phyloP scores from a whole-genome alignment of 495 filamentous ascomycete genomes.

The Xylaria venustula region DNA sequence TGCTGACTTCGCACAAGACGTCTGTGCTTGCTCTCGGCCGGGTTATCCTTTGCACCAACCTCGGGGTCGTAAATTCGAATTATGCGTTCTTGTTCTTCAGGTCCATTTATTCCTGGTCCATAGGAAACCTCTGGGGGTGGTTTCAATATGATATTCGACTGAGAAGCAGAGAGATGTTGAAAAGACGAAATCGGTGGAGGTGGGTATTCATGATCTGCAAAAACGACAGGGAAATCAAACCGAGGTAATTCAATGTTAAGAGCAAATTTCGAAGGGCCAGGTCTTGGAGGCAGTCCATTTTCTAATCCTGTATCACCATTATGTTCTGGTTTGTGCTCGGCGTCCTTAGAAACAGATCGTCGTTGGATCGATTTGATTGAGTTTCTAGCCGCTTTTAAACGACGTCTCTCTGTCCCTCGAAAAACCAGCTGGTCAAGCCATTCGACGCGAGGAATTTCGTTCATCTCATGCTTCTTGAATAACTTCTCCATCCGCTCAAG shows the following conservation, averaged over 20 bases:
- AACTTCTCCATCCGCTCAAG: conserved; percentile 78
- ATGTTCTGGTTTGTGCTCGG: conserved; percentile 37
- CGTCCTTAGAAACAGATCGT: conserved; percentile 25
- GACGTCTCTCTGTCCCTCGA: conserved; percentile 75
- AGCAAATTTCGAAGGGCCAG: conserved; percentile 53
- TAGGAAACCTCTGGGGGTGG: conserved; percentile 79
- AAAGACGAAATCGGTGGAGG: conserved; percentile 75
- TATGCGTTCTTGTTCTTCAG: conserved; percentile 58
- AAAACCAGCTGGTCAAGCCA: conserved; percentile 96
- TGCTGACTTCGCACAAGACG: conserved; percentile 82
- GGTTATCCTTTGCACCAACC: conserved; percentile 82
- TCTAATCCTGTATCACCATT: conserved; percentile 31
- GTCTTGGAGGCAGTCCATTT: conserved; percentile 49
- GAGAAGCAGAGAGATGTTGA: conserved; percentile 57
- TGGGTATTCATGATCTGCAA: conserved; percentile 89
- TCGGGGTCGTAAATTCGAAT: conserved; percentile 93
- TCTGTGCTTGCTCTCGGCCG: conserved; percentile 92
- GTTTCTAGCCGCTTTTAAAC: conserved; percentile 51
- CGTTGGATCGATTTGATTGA: conserved; percentile 36
- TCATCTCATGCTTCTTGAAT: conserved; percentile 98
- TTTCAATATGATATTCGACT: conserved; percentile 68
- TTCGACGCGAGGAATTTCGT: conserved; percentile 85
- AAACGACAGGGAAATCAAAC: conserved; percentile 95
- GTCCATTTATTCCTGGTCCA: conserved; percentile 75
- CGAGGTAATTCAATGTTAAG: conserved; percentile 89